These are phyloP conservation scores for Fonsecaea monophora DNA, from an alignment of 2,329 filamentous ascomycete species.

Conservation along the genomic window DNA sequence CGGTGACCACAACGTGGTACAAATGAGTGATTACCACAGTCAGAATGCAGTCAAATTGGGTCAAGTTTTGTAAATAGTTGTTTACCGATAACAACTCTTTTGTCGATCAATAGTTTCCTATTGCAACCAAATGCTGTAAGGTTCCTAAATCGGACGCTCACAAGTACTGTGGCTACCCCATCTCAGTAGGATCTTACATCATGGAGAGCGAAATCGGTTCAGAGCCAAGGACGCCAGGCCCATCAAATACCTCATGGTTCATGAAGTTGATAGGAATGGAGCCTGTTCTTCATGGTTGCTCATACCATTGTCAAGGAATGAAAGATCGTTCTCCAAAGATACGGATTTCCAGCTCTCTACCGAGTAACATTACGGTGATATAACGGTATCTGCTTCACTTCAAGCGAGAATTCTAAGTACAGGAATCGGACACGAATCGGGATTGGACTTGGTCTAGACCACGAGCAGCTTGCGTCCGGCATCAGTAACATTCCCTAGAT, in stretches of 20 bases:
- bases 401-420: not conserved
- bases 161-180: too few relatives aligned
- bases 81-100: not conserved
- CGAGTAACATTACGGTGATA: not conserved
- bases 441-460: not conserved
- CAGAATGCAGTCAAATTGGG: not conserved
- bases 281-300: too few relatives aligned
- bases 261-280: too few relatives aligned
- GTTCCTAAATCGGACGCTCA: too few relatives aligned
- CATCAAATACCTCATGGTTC: too few relatives aligned
- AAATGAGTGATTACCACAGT: not conserved
- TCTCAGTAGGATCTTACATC: too few relatives aligned
- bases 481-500: not conserved
- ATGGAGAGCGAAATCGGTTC: too few relatives aligned
- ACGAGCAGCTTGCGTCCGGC: not conserved
- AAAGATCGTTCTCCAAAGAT: not conserved
- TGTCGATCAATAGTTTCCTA: not conserved
- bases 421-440: not conserved
- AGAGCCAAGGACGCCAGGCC: too few relatives aligned
- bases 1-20: slow-evolving; percentile 17
- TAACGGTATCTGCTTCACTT: too few relatives aligned
- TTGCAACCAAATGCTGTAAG: too few relatives aligned
- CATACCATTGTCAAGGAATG: too few relatives aligned
- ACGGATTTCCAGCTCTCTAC: not conserved
- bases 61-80: not conserved